Base-by-base conservation (phyloP, 1,139 yeast species). In the Sugiyamaella grinbergsii region DNA sequence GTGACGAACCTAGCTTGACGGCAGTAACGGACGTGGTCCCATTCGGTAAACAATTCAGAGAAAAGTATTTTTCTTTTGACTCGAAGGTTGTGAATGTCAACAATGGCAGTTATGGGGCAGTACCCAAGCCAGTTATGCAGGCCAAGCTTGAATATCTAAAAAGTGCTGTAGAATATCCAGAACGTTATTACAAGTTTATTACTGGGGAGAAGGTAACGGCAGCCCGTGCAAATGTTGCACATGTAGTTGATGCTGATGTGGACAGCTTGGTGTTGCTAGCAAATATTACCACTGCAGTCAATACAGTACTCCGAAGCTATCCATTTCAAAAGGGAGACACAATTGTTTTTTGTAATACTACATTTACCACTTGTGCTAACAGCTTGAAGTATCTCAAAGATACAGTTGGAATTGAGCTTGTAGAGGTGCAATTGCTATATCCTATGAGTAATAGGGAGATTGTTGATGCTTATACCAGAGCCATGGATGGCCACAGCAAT, bases 281-380 rank as follows among this genome's bases (percentile, higher is more conserved):
- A 10, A 84, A 83, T 61, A 86, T 89, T 3, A 82, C 89, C 3
- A 68, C 77, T 4, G 88, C 83, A 1, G 74, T 81, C 44, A 83
- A 83, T 62, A 70, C 82, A 0, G 75, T 83, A 1, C 69, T 83
- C 51, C 69, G 88, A 55, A 78, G 83, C 34, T 71, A 69, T 43
- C 79, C 79, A 1, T 79, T 82, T 61, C 49, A 67, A 6, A 68
- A 72, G 47, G 82, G 81, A n/a, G 90, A 84, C 59, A 75, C 71
- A 47, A 68, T 83, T 20, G 69, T 82, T 16, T 64, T 77, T 31
- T 74, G 76, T 47, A 71, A 75, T 34, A 77, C 84, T n/a, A 74
- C 79, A 1, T 85, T 82, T 61, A 80, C 76, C 2, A 77, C 86
- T 1, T 80, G 85, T 62, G 70, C 69, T 4, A 79, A 82, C 54